A percentile compares a stretch with the other conserved stretches of the same genome.
Evolutionary conservation across 2,329 filamentous ascomycete species (phyloP).

Genomic region (Didymosphaeria variabile): DNA sequence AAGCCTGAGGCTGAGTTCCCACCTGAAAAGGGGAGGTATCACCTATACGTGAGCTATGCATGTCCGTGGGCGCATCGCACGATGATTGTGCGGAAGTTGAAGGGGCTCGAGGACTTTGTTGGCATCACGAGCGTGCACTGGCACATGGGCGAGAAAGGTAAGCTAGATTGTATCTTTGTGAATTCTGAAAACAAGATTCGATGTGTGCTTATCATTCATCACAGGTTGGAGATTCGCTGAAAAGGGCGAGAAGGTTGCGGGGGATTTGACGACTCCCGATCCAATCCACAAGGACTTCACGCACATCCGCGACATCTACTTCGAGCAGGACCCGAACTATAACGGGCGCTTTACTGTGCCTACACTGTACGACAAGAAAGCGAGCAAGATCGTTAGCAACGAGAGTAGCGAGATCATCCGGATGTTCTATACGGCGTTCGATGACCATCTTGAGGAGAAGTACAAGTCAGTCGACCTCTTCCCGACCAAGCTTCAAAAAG

Average conservation of each 20-base stretch:
- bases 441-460: slow-evolving; percentile 61
- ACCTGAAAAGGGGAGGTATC: slow-evolving; percentile 88
- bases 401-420: slow-evolving; percentile 92
- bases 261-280: slow-evolving; percentile 66
- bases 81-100: slow-evolving; percentile 86
- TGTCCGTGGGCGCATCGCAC: slow-evolving; percentile 94
- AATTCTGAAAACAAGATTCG: not conserved
- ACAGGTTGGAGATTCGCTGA: slow-evolving; percentile 83
- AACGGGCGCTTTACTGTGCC: slow-evolving; percentile 86
- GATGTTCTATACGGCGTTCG: slow-evolving; percentile 86
- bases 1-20: slow-evolving; percentile 78
- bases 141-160: slow-evolving; percentile 75
- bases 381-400: slow-evolving; percentile 83
- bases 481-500: slow-evolving; percentile 53
- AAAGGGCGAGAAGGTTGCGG: slow-evolving; percentile 66
- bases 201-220: not conserved
- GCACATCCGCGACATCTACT: slow-evolving; percentile 82
- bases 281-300: slow-evolving; percentile 74
- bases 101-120: slow-evolving; percentile 89
- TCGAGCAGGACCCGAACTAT: slow-evolving; percentile 75
- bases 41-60: slow-evolving; percentile 93
- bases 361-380: slow-evolving; percentile 81
- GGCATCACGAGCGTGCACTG: slow-evolving; percentile 86
- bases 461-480: slow-evolving; percentile 57
- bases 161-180: not conserved